Percentiles rank a stretch among this genome's conserved stretches.
These are phyloP conservation scores for Camptophora hylomeconis DNA, from an alignment of 2,329 filamentous ascomycete species.

Conservation along the genomic window DNA sequence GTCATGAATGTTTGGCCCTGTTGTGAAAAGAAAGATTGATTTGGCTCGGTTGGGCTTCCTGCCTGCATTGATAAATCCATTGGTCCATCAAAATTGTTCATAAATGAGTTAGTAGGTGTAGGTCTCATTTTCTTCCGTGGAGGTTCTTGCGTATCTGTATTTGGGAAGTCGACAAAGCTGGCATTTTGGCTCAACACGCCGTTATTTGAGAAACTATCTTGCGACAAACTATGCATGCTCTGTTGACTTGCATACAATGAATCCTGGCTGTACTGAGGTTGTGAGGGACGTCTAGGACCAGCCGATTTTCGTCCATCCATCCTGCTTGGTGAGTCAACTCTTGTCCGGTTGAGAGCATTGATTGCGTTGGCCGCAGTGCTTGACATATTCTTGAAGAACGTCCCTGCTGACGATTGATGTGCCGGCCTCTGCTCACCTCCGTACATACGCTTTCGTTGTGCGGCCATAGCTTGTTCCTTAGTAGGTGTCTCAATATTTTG, in stretches of 20 bases:
- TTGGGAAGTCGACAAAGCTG: constrained; percentile 16
- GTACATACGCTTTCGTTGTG: constrained; percentile 83
- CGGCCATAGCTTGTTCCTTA: constrained; percentile 97
- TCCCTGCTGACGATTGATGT: constrained; percentile 55
- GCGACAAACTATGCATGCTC: constrained; percentile 58
- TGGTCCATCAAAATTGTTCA: constrained; percentile 22
- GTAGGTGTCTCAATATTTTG: constrained; percentile 85
- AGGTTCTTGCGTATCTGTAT: constrained; percentile 15
- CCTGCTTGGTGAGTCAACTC: constrained; percentile 76
- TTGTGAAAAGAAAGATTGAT: constrained; percentile 34
- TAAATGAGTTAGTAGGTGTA: constrained; percentile 26
- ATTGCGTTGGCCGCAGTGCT: constrained; percentile 85
- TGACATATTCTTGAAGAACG: constrained; percentile 96
- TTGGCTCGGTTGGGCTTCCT: constrained; percentile 31
- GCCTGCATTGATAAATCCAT: constrained; percentile 10
- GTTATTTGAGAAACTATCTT: constrained; percentile 52
- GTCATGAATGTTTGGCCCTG: constrained; percentile 14
- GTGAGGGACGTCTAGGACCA: constrained; percentile 56
- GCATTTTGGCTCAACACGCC: constrained; percentile 46
- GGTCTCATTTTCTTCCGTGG: constrained; percentile 18
- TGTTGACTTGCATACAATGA: constrained; percentile 70
- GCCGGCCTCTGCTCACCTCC: constrained; percentile 59
- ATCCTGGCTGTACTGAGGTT: constrained; percentile 49
- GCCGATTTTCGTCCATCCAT: constrained; percentile 53
- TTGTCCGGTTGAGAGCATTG: constrained; percentile 89